Evolutionary conservation across 1,284 basidiomycete genomes (phyloP).

Genomic region (Malassezia arunalokei): DNA sequence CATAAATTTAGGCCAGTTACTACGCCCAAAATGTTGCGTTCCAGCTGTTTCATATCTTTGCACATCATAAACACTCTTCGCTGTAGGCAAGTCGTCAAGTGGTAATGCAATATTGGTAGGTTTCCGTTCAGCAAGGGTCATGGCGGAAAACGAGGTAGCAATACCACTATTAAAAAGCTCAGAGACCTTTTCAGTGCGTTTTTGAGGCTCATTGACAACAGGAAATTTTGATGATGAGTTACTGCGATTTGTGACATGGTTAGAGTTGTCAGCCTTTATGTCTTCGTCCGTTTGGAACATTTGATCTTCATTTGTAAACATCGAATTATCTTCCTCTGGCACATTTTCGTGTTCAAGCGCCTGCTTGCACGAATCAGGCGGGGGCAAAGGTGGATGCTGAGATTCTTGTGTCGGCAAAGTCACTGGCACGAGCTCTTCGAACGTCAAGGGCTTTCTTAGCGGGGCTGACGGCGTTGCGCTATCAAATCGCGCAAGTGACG

Average conservation of each 20-base stretch:
- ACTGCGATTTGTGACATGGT: too few relatives aligned
- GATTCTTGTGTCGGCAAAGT: too few relatives aligned
- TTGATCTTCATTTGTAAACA: background rate
- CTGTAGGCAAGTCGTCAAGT: background rate
- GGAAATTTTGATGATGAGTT: background rate
- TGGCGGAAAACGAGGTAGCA: conserved; percentile 3
- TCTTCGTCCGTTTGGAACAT: background rate
- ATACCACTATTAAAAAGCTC: background rate
- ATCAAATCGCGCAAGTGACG: too few relatives aligned
- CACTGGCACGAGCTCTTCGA: too few relatives aligned
- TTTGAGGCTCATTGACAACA: background rate
- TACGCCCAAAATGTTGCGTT: background rate
- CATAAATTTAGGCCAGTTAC: background rate
- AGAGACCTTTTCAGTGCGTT: background rate
- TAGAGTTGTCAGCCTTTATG: background rate
- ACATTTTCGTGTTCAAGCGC: background rate
- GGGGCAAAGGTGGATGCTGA: too few relatives aligned
- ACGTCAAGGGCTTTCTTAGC: too few relatives aligned
- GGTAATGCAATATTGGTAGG: background rate
- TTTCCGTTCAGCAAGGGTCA: background rate
- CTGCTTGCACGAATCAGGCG: background rate
- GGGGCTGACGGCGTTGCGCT: too few relatives aligned
- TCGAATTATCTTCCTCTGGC: background rate
- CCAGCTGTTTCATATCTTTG: background rate
- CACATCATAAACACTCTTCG: background rate